phyloP scores from a whole-genome alignment of 805 yeast genomes.

The Saturnispora halmiae region DNA sequence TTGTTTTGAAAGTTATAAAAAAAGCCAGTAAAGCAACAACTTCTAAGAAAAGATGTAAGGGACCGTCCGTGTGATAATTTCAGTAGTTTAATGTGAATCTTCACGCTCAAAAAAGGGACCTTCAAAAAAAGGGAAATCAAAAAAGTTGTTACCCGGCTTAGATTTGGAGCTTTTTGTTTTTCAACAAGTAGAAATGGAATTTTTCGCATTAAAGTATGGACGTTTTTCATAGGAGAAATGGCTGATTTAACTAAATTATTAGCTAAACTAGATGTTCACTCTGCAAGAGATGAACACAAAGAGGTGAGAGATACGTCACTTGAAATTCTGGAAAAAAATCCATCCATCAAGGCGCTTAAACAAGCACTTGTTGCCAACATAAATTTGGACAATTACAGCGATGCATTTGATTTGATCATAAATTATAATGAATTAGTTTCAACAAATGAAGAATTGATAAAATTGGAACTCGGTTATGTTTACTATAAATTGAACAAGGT shows the following conservation, averaged over 20 bases:
- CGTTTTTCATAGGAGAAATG: conserved; percentile 9
- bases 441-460: conserved; percentile 17
- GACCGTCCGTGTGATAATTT: no score
- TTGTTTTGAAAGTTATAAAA: no score
- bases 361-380: conserved; percentile 50
- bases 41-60: no score
- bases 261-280: conserved; percentile 29
- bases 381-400: conserved; percentile 45
- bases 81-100: no score
- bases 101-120: no score
- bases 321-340: conserved; percentile 22
- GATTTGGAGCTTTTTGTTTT: neutral
- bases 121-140: no score
- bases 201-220: no score
- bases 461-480: conserved; percentile 49
- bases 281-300: conserved; percentile 29
- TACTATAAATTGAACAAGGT: conserved; percentile 42
- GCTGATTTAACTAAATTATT: conserved; percentile 23
- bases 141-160: conserved; percentile 5
- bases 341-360: conserved; percentile 26
- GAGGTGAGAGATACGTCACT: conserved; percentile 28
- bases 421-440: conserved; percentile 5
- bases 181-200: no score
- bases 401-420: conserved; percentile 31
- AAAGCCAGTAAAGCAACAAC: no score